Conservation (phyloP, 495 filamentous ascomycete species). For the Penicillium parvum region DNA sequence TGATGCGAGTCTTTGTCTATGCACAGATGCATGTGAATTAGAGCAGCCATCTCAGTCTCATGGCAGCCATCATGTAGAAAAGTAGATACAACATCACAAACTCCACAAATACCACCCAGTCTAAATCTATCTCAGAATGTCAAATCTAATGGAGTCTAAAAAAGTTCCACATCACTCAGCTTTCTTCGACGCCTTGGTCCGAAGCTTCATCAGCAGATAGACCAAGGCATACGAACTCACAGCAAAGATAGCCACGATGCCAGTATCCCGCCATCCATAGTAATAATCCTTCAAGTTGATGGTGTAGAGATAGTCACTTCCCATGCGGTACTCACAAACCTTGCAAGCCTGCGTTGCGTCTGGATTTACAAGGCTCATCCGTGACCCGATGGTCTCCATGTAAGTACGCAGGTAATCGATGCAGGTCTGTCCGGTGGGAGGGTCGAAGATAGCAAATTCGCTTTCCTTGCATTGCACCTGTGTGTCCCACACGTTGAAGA, state of each 20-base stretch:
- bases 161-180: constrained; percentile 21
- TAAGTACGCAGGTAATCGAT: constrained; percentile 52
- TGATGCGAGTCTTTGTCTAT: too few species aligned
- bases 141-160: neutral
- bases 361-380: constrained; percentile 48
- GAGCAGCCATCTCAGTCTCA: too few species aligned
- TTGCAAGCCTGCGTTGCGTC: constrained; percentile 49
- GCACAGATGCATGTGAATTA: too few species aligned
- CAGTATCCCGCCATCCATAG: constrained; percentile 42
- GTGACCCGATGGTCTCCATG: constrained; percentile 43
- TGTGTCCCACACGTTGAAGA: constrained; percentile 53
- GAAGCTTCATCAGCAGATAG: constrained; percentile 44
- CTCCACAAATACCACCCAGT: too few species aligned
- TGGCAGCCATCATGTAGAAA: too few species aligned
- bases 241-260: constrained; percentile 42
- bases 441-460: constrained; percentile 55
- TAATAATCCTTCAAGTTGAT: constrained; percentile 40
- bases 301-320: constrained; percentile 37
- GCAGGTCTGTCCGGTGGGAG: constrained; percentile 52
- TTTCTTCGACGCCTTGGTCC: constrained; percentile 41
- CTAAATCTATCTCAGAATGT: neutral
- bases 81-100: too few species aligned
- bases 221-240: constrained; percentile 46
- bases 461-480: constrained; percentile 50
- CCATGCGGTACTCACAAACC: constrained; percentile 50